Conservation (phyloP, 495 filamentous ascomycete genomes). For the Aspergillus biplanus region DNA sequence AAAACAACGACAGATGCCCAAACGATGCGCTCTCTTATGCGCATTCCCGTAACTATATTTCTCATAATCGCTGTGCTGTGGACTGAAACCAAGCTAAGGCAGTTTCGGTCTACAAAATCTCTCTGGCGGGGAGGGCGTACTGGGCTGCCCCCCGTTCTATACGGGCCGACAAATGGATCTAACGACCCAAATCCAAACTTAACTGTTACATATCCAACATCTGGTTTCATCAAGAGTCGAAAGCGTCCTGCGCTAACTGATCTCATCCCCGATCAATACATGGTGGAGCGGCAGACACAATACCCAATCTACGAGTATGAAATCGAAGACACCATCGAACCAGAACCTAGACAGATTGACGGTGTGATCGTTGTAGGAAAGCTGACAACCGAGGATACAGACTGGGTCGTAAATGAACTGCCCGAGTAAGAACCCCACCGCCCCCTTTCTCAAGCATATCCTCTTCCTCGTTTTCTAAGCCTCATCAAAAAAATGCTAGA, state of each 20-base stretch:
- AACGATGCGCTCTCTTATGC: constrained; percentile 8
- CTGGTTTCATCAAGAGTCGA: neutral
- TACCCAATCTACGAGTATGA: neutral
- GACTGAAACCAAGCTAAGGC: constrained; percentile 7
- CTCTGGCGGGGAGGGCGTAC: neutral
- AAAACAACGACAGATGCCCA: neutral
- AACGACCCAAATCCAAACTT: neutral
- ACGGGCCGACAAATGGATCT: neutral
- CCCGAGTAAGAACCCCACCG: constrained; percentile 33
- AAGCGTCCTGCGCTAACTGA: neutral
- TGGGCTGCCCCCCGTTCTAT: neutral
- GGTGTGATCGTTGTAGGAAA: constrained; percentile 45
- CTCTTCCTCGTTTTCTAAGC: neutral
- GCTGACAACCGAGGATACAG: constrained; percentile 40
- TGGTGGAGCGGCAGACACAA: neutral
- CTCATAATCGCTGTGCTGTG: constrained; percentile 8
- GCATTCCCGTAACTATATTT: constrained; percentile 2
- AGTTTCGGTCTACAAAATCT: neutral
- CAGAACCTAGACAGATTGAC: constrained; percentile 21
- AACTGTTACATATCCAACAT: neutral
- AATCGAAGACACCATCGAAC: neutral
- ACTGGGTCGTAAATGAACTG: constrained; percentile 44
- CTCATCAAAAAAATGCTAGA: constrained; percentile 24
- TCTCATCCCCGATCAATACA: constrained; percentile 5
- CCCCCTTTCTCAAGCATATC: neutral